Evolutionary conservation across 306 rosid genomes (phyloP).

Genomic region (Malus asiatica): DNA sequence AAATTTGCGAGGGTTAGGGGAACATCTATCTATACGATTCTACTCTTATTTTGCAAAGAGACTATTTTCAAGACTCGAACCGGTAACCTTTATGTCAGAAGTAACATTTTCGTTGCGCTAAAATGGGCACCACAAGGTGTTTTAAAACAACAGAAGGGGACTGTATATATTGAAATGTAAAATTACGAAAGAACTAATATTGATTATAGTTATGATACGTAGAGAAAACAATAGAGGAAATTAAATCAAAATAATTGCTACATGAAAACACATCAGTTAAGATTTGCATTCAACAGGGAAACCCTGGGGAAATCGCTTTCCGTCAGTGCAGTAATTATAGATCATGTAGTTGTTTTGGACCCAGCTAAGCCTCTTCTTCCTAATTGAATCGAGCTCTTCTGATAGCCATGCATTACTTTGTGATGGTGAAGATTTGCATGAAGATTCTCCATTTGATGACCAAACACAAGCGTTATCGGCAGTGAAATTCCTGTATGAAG

Average conservation of each 20-base stretch:
- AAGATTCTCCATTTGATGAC: conserved; percentile 14
- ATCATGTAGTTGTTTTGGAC: conserved; percentile 58
- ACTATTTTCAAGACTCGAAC: too few species aligned
- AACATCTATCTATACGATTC: too few species aligned
- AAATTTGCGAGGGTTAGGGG: too few species aligned
- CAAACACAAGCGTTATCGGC: conserved; percentile 40
- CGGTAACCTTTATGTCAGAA: too few species aligned
- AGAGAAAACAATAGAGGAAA: neutral
- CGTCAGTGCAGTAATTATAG: conserved; percentile 50
- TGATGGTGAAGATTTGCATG: conserved; percentile 28
- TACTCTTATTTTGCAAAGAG: too few species aligned
- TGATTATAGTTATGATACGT: neutral
- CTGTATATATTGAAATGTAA: too few species aligned
- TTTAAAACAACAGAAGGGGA: too few species aligned
- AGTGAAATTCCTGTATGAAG: conserved; percentile 51
- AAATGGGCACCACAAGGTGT: too few species aligned
- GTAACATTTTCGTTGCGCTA: too few species aligned
- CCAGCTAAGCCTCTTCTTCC: conserved; percentile 34
- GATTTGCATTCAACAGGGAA: conserved; percentile 40
- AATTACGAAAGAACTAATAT: too few species aligned
- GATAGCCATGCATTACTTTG: conserved; percentile 34
- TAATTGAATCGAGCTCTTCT: conserved; percentile 31
- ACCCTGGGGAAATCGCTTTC: conserved; percentile 51
- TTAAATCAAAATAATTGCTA: neutral
- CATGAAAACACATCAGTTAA: neutral